A percentile compares a stretch with the other conserved stretches of the same genome.
Evolutionary conservation across 495 filamentous ascomycete genomes (phyloP).

Genomic region (Penicillium egyptiacum): DNA sequence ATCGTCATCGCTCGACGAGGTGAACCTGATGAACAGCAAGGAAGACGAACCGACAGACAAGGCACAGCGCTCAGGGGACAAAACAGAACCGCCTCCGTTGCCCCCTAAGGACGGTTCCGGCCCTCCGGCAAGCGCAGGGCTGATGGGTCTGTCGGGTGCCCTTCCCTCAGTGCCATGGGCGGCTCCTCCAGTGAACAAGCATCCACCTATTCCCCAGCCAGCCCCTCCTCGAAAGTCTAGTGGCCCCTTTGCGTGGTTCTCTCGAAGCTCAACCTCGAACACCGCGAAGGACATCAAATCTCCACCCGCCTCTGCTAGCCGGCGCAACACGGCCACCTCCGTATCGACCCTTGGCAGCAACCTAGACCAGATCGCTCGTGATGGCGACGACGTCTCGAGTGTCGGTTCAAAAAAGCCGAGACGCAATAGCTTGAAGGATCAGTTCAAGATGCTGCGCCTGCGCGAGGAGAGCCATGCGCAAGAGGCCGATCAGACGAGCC

Average conservation of each 20-base stretch:
- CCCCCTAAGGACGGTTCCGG: slow-evolving; percentile 48
- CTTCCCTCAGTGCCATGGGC: slow-evolving; percentile 57
- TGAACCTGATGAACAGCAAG: slow-evolving; percentile 61
- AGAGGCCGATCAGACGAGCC: slow-evolving; percentile 39
- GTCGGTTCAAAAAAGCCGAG: slow-evolving; percentile 45
- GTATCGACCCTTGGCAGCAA: slow-evolving; percentile 72
- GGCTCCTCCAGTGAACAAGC: slow-evolving; percentile 41
- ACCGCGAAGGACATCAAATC: slow-evolving; percentile 55
- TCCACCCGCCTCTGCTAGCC: slow-evolving; percentile 46
- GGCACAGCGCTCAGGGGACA: slow-evolving; percentile 20
- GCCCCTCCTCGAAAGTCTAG: slow-evolving; percentile 64
- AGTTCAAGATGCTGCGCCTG: slow-evolving; percentile 82
- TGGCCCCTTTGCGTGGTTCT: slow-evolving; percentile 83
- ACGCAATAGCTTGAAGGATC: slow-evolving; percentile 74
- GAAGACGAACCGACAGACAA: slow-evolving; percentile 39
- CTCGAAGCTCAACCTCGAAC: slow-evolving; percentile 62
- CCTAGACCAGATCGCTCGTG: slow-evolving; percentile 68
- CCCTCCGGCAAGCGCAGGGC: slow-evolving; percentile 38
- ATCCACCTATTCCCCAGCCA: slow-evolving; percentile 41
- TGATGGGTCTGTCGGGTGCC: slow-evolving; percentile 50
- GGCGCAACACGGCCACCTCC: slow-evolving; percentile 73
- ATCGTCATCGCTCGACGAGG: slow-evolving; percentile 63
- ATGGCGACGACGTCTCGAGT: slow-evolving; percentile 55
- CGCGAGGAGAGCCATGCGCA: slow-evolving; percentile 69
- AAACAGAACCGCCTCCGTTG: slow-evolving; percentile 51